Conservation (phyloP, 2,329 filamentous ascomycete species). For the Ascochyta viciae-villosae region DNA sequence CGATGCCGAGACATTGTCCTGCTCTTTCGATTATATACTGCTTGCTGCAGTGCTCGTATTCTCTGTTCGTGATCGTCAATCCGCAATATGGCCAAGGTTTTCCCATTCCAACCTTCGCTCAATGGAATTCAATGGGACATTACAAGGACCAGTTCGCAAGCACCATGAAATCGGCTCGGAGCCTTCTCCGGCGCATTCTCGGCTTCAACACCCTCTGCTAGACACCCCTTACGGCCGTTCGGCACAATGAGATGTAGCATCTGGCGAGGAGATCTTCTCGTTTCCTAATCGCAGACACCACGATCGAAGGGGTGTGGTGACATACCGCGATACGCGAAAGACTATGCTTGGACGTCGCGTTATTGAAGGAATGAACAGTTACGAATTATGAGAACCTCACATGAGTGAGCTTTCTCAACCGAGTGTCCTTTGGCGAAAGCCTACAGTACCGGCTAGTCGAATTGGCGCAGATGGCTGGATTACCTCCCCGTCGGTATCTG, state of each 20-base stretch:
- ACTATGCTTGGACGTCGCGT: slow-evolving; percentile 1
- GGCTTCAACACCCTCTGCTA: background rate
- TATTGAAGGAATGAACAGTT: slow-evolving; percentile 4
- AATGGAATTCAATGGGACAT: slow-evolving; percentile 11
- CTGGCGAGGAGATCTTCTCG: slow-evolving; percentile 5
- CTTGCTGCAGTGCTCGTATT: background rate
- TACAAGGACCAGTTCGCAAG: background rate
- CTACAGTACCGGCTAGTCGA: background rate
- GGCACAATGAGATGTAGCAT: slow-evolving; percentile 5
- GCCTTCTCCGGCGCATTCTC: slow-evolving; percentile 8
- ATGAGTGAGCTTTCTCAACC: background rate
- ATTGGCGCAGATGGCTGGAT: slow-evolving; percentile 1
- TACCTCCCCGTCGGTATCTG: background rate
- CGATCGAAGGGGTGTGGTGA: slow-evolving; percentile 6
- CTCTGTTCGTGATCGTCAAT: slow-evolving; percentile 3
- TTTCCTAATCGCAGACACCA: slow-evolving; percentile 1
- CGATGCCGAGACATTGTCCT: slow-evolving; percentile 14
- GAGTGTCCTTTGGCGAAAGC: background rate
- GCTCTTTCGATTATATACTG: slow-evolving; percentile 16
- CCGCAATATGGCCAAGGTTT: background rate
- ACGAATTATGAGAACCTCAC: background rate
- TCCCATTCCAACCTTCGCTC: slow-evolving; percentile 8
- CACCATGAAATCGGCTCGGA: slow-evolving; percentile 1
- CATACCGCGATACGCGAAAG: slow-evolving; percentile 4
- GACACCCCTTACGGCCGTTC: slow-evolving; percentile 1